Evolutionary conservation across 176 grass and related monocot species (phyloP), one percentile per base, ranked within the genome.

Genomic region (Cenchrus fungigraminus): DNA sequence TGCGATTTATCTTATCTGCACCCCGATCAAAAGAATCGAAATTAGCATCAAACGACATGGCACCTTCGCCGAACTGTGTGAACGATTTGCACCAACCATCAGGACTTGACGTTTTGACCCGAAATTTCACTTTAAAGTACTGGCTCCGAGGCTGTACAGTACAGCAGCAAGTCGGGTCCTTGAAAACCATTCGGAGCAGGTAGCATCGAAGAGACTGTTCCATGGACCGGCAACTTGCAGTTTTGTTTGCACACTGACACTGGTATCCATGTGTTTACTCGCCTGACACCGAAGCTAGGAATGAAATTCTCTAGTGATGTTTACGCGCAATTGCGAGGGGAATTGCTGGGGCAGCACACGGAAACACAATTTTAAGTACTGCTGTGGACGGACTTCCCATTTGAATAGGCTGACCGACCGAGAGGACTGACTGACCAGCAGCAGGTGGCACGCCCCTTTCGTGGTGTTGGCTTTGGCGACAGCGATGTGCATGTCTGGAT

Each of bases 331-430:
- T 74, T 63, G 59, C 77, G n/a, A 12, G 59, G 53, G 64, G 43
- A 77, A 49, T 82, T 83, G 79, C 79, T 43, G 9, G 29, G 44
- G 9, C 72, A 43, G 45, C 20, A 53, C 54, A 1, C 45, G 11
- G 55, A 70, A 66, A 62, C 66, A 61, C 71, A 14, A 32, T 32
- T 32, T 32, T 32, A 32, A 1, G 31, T 17, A 2, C 28, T 37
- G 54, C 37, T 28, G 54, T 56, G 15, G 54, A 67, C 16, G 10
- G 4, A 75, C n/a, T 4, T 14, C 10, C 16, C 60, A 34, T 84
- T 81, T 74, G 77, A 74, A 84, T 65, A 7, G 16, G 37, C 46
- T 52, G 80, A 73, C 40, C 9, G 71, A 83, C 73, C 78, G 2
- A 0, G 56, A 0, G 19, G 56, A n/a, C 56, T 4, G 29, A 22